Evolutionary conservation across 2,329 filamentous ascomycete species (phyloP), one percentile per base, ranked within the genome.

Genomic region (Raffaelea arxii): DNA sequence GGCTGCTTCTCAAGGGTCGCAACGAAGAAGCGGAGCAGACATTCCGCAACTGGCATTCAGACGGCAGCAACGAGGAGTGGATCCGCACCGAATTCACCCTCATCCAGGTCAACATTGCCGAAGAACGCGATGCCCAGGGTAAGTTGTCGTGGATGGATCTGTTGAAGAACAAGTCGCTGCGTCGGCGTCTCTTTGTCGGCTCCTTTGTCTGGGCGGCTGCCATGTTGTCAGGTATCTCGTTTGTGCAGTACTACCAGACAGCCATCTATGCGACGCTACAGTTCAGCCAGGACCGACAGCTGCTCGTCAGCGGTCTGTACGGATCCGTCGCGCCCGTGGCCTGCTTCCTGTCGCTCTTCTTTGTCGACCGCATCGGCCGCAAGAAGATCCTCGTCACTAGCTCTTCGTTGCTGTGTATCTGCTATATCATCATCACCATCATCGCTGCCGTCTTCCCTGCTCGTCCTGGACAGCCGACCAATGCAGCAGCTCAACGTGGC

Each of bases 211-310:
- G 52, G 52, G 52, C 44, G 4, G 47, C 47, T 2, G 38, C 19
- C 22, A 27, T 45, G 12, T 43, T 47, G 23, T 6, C 24, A 87
- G 65, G 16, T 39, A 30, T 30, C 27, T 30, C 27, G 27, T 30
- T 30, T 30, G 27, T 30, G 27, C 27, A 30, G 27, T 30, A 30
- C 27, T 30, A 30, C 27, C 27, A 30, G 27, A 30, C 27, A 16
- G 27, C 27, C 27, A 30, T 30, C 16, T 30, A 30, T 16, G 27
- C 27, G 9, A 30, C 27, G 27, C 27, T 30, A 9, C 27, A 30
- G 27, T 30, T 30, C 27, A 16, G 16, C 27, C 27, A 30, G 27
- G 27, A 30, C 27, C 9, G 27, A 16, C 27, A 30, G 27, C 27
- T 30, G 27, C 27, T 30, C 9, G 27, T 30, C 27, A 30, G 27